Evolutionary conservation across 768 basidiomycete species (phyloP), one percentile per base, ranked within the genome.

Genomic region (Megacollybia marginata): DNA sequence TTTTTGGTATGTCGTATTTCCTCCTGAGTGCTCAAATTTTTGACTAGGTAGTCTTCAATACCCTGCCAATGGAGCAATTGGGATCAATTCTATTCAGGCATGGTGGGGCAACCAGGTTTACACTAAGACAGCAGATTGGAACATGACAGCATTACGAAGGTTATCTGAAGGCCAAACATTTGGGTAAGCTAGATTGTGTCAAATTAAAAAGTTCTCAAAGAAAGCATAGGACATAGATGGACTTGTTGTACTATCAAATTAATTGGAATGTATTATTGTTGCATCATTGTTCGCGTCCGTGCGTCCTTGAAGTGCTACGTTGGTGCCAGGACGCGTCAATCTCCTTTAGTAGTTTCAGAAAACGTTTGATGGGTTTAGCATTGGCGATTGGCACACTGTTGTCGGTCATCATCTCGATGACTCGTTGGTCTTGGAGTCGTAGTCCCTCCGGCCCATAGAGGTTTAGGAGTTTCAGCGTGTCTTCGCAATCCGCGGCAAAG

Each of bases 391-490:
- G 73, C 33, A 54, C 55, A 9, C 64, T 65, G 6, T 64, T 62
- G 53, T 82, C 79, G 33, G 77, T 63, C 35, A 82, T 60, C 69
- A 82, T 71, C 38, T 67, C 69, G 13, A 74, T 55, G 19, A 85
- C 75, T 19, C 70, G 65, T 20, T 70, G 55, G 53, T 85, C 76
- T 59, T 74, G 70, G 48, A 62, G 66, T 28, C 73, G 72, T 20
- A 60, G 63, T 6, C 83, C 83, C 9, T 71, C 62, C 28, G 73
- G 70, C 2, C 85, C 85, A 56, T 86, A 87, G 47, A 76, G 63
- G 15, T 57, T 60, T 38, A 84, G 62, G 34, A 87, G 74, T 9
- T 49, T 44, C 44, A 80, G 61, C 6, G 75, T 78, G 54, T 80
- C 80, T 13, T 64, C 62, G 59, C 79, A 80, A 28, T 71, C 69